A percentile compares a stretch with the other conserved stretches of the same genome.
These are phyloP conservation scores for Metroxylon sagu DNA, from an alignment of 176 grass and related monocot genomes.

Conservation along the genomic window DNA sequence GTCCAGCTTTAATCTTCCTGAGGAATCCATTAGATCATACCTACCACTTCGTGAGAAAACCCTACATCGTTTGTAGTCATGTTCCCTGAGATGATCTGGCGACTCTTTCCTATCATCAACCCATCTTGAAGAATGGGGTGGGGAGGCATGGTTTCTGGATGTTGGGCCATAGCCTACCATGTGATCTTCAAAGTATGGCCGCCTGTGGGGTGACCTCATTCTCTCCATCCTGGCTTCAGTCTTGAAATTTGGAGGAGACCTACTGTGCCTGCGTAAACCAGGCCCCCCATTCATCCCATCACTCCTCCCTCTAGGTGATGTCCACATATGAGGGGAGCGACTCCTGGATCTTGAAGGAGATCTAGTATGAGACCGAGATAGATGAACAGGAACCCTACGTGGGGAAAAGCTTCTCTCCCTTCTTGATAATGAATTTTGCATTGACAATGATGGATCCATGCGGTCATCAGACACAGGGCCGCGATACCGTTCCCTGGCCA, in stretches of 20 bases:
- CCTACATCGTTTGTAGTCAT: constrained; percentile 35
- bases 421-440: constrained; percentile 32
- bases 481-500: constrained; percentile 33
- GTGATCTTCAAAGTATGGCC: constrained; percentile 47
- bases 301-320: constrained; percentile 47
- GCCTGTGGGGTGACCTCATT: constrained; percentile 47
- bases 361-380: constrained; percentile 47
- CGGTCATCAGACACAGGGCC: constrained; percentile 29
- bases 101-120: constrained; percentile 60
- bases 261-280: constrained; percentile 41
- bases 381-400: constrained; percentile 33
- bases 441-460: constrained; percentile 19
- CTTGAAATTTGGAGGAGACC: constrained; percentile 44
- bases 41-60: constrained; percentile 28
- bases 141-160: constrained; percentile 35
- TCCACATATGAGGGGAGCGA: constrained; percentile 68
- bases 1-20: constrained; percentile 39
- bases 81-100: constrained; percentile 40
- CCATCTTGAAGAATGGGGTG: constrained; percentile 51
- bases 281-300: constrained; percentile 35
- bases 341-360: constrained; percentile 79
- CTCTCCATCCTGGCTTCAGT: constrained; percentile 33
- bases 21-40: constrained; percentile 36
- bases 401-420: constrained; percentile 43
- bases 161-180: constrained; percentile 31